Evolutionary conservation across 2,329 filamentous ascomycete genomes (phyloP).

Genomic region (Arthrobotrys megalospora): DNA sequence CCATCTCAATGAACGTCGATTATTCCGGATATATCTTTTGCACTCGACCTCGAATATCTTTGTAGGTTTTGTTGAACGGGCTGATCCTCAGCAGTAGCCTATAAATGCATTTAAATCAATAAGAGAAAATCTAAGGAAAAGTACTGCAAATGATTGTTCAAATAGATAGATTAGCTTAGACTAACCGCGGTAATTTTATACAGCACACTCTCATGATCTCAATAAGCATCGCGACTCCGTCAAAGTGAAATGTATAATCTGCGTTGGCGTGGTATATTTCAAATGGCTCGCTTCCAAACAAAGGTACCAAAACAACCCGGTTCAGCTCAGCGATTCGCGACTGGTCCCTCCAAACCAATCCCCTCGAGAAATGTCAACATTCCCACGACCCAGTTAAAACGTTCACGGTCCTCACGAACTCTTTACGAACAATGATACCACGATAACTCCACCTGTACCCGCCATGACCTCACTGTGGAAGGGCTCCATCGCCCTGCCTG

Average conservation of each 20-base stretch:
- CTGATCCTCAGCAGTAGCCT: no score
- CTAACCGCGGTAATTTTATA: no score
- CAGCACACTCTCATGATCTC: no score
- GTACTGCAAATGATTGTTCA: no score
- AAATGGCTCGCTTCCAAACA: not conserved
- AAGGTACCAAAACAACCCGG: not conserved
- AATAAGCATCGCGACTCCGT: no score
- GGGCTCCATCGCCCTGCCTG: conserved; percentile 44
- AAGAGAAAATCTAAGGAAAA: no score
- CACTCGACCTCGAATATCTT: no score
- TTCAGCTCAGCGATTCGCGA: conserved; percentile 19
- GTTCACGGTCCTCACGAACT: not conserved
- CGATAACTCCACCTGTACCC: conserved; percentile 24
- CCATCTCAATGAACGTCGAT: no score
- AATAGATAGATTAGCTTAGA: not conserved
- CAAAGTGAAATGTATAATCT: not conserved
- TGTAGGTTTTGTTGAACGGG: no score
- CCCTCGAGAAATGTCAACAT: conserved; percentile 27
- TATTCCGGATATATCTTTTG: no score
- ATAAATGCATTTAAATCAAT: no score
- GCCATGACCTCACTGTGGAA: conserved; percentile 49
- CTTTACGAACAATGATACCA: conserved; percentile 38
- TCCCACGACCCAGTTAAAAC: not conserved
- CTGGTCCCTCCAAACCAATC: not conserved
- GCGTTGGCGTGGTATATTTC: conserved; percentile 12